Conservation (phyloP, 495 filamentous ascomycete genomes). For the Apiosordaria backusii region DNA sequence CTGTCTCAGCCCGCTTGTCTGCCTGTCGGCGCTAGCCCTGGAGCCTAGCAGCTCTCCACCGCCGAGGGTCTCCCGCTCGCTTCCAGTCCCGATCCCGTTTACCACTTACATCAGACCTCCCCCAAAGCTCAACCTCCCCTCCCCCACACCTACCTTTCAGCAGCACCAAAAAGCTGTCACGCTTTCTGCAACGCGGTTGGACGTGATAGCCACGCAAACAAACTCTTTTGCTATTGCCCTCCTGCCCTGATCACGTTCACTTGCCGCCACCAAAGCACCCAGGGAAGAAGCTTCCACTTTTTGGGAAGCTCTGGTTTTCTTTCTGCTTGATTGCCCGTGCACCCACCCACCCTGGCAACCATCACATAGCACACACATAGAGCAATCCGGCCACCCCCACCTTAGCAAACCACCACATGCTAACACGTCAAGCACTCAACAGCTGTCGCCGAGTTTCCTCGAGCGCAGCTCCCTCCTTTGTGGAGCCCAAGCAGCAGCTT, state of each 20-base stretch:
- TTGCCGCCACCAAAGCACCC: conserved; percentile 1
- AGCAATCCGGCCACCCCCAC: conserved; percentile 11
- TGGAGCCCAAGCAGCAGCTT: conserved; percentile 28
- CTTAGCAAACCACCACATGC: conserved; percentile 32
- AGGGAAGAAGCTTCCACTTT: not conserved
- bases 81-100: not conserved
- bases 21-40: conserved; percentile 3
- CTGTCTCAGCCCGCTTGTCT: not conserved
- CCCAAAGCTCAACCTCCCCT: not conserved
- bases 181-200: not conserved
- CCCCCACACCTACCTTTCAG: not conserved
- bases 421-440: conserved; percentile 28
- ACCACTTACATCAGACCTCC: conserved; percentile 6
- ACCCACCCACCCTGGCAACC: not conserved
- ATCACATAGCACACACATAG: not conserved
- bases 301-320: not conserved
- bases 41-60: not conserved
- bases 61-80: not conserved
- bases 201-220: not conserved
- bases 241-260: not conserved
- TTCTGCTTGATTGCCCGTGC: not conserved
- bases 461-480: conserved; percentile 31
- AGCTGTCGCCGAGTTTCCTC: conserved; percentile 37
- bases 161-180: not conserved
- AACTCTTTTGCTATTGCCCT: not conserved